phyloP scores from a whole-genome alignment of 768 basidiomycete species.

The Lanmaoa rubissima region DNA sequence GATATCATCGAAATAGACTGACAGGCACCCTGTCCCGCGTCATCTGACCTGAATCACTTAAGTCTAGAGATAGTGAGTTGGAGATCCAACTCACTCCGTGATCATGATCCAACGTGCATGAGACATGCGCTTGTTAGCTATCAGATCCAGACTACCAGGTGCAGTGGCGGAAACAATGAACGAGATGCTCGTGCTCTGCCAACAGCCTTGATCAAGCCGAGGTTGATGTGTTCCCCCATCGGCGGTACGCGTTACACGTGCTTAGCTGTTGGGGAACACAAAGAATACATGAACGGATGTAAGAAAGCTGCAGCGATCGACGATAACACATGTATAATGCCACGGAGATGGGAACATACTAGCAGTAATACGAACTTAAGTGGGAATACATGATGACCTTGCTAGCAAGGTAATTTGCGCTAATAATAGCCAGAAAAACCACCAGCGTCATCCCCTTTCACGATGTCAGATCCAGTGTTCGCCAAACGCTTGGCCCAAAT shows the following conservation, averaged over 20 bases:
- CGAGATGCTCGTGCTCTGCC: background rate
- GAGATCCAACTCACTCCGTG: background rate
- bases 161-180: background rate
- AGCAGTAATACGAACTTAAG: background rate
- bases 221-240: background rate
- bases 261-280: background rate
- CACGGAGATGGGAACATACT: too few relatives aligned
- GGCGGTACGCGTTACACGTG: background rate
- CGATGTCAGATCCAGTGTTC: background rate
- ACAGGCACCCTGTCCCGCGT: background rate
- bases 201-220: too few relatives aligned
- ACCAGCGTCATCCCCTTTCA: constrained; percentile 2
- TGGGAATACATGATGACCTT: too few relatives aligned
- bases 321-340: background rate
- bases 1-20: background rate
- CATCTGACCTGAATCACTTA: background rate
- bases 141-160: background rate
- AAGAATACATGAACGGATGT: background rate
- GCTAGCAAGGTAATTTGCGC: background rate
- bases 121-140: background rate
- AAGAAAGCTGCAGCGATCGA: background rate
- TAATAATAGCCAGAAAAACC: background rate
- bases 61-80: background rate
- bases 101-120: background rate
- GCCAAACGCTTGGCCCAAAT: constrained; percentile 20